A percentile compares a stretch with the other conserved stretches of the same genome.
Evolutionary conservation across 495 filamentous ascomycete species (phyloP).

Genomic region (Durotheca rogersii): DNA sequence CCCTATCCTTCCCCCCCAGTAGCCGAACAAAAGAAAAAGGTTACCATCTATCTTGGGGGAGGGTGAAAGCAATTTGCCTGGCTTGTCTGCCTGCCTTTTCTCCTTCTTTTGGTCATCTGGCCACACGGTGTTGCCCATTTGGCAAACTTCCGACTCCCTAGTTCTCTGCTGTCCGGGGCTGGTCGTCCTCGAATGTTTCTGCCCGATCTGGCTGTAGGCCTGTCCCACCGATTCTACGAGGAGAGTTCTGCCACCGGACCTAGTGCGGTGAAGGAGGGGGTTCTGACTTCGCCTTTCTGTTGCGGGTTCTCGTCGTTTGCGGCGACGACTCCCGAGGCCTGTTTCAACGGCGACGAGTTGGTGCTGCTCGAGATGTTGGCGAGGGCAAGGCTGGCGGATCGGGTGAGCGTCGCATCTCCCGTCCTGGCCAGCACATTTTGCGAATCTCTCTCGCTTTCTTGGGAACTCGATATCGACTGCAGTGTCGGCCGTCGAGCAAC

Average conservation of each 20-base stretch:
- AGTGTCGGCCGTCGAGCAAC: conserved; percentile 21
- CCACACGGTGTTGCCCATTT: conserved; percentile 7
- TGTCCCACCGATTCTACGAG: conserved; percentile 12
- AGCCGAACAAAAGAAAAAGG: too few species aligned
- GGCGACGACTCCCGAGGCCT: neutral
- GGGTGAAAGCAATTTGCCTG: too few species aligned
- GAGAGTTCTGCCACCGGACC: conserved; percentile 10
- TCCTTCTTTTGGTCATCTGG: conserved; percentile 20
- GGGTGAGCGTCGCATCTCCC: conserved; percentile 4
- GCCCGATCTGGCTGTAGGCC: conserved; percentile 7
- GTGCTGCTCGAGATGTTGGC: conserved; percentile 17
- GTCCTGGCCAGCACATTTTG: conserved; percentile 16
- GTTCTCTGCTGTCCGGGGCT: conserved; percentile 6
- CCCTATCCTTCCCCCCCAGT: too few species aligned
- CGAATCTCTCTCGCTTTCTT: conserved; percentile 26
- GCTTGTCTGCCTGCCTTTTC: too few species aligned
- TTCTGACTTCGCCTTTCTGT: neutral
- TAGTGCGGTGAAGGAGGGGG: conserved; percentile 1
- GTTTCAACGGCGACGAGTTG: neutral
- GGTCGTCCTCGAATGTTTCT: too few species aligned
- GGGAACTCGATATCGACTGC: conserved; percentile 24
- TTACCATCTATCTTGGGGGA: too few species aligned
- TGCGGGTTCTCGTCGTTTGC: neutral
- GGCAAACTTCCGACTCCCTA: conserved; percentile 3
- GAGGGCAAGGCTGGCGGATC: conserved; percentile 20